Percentiles rank a stretch among this genome's conserved stretches.
Conservation (phyloP, 2,329 filamentous ascomycete genomes). For the Ophiognomonia clavigignenti-juglandacearum region DNA sequence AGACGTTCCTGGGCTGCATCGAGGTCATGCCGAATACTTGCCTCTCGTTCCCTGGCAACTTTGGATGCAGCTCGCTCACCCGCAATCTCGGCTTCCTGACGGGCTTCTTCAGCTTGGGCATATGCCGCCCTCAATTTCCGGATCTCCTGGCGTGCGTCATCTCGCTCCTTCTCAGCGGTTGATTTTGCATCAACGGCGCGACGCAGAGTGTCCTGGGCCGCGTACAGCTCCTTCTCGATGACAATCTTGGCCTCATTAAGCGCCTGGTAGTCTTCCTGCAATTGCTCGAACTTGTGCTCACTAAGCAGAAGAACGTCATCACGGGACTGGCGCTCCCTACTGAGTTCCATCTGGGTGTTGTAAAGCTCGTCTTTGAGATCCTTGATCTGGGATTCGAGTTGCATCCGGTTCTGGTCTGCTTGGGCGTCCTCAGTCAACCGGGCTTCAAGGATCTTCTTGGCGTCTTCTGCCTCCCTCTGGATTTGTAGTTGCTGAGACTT, state of each 20-base stretch:
- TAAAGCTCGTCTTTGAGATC: slow-evolving; percentile 84
- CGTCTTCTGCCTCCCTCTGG: slow-evolving; percentile 83
- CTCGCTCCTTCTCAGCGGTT: slow-evolving; percentile 79
- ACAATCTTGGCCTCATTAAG: slow-evolving; percentile 94
- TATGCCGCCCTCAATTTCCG: slow-evolving; percentile 78
- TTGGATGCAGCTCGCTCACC: slow-evolving; percentile 76
- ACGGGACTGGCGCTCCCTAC: slow-evolving; percentile 84
- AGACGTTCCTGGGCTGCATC: slow-evolving; percentile 73
- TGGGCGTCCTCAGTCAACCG: slow-evolving; percentile 87
- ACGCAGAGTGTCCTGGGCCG: slow-evolving; percentile 85
- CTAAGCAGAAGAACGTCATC: slow-evolving; percentile 89
- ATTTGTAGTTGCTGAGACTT: slow-evolving; percentile 78
- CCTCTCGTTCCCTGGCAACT: slow-evolving; percentile 75
- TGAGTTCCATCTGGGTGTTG: slow-evolving; percentile 80
- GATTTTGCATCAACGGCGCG: slow-evolving; percentile 77
- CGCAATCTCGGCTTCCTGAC: slow-evolving; percentile 73
- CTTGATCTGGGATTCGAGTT: slow-evolving; percentile 82
- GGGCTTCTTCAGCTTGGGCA: slow-evolving; percentile 78
- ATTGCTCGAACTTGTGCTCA: slow-evolving; percentile 77
- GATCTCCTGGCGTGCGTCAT: slow-evolving; percentile 83
- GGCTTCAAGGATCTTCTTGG: slow-evolving; percentile 78
- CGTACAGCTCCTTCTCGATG: slow-evolving; percentile 96
- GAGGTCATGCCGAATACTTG: slow-evolving; percentile 71
- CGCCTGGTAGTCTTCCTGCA: slow-evolving; percentile 80
- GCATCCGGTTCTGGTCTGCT: slow-evolving; percentile 71